A percentile compares a stretch with the other conserved stretches of the same genome.
These are phyloP conservation scores for Fusarium sterilihyphosum DNA, from an alignment of 2,329 filamentous ascomycete genomes.

Conservation along the genomic window DNA sequence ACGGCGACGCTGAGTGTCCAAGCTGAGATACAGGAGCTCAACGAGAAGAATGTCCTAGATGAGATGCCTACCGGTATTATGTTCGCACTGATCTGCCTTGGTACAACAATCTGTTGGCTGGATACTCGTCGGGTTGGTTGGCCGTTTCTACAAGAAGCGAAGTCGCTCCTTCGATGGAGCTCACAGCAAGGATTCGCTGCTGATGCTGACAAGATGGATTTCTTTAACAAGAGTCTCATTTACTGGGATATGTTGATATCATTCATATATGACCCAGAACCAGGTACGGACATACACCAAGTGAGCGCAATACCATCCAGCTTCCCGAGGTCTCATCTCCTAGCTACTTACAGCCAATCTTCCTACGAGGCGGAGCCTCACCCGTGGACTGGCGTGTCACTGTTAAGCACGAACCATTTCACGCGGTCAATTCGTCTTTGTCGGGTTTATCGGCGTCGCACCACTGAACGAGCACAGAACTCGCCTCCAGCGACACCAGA, in stretches of 20 bases:
- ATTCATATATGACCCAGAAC: not conserved
- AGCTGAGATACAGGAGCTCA: not conserved
- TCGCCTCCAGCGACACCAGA: accelerated
- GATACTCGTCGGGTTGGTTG: not conserved
- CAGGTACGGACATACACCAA: accelerated
- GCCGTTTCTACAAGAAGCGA: not conserved
- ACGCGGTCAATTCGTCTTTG: not conserved
- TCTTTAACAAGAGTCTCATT: not conserved
- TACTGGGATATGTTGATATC: not conserved
- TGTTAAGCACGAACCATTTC: not conserved
- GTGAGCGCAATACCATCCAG: not conserved
- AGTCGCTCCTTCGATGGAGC: not conserved
- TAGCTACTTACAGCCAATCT: not conserved
- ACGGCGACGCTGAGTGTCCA: not conserved
- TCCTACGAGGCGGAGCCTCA: not conserved
- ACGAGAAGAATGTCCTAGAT: not conserved
- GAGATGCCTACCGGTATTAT: not conserved
- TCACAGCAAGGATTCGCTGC: not conserved
- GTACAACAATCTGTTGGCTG: not conserved
- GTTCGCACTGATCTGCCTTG: not conserved
- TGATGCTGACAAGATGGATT: accelerated
- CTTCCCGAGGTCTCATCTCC: accelerated
- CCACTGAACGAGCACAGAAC: accelerated
- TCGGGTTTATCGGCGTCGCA: not conserved
- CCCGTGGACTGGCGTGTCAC: not conserved